Evolutionary conservation across 257 asterid species (phyloP).

Genomic region (Solanum sejunctum): DNA sequence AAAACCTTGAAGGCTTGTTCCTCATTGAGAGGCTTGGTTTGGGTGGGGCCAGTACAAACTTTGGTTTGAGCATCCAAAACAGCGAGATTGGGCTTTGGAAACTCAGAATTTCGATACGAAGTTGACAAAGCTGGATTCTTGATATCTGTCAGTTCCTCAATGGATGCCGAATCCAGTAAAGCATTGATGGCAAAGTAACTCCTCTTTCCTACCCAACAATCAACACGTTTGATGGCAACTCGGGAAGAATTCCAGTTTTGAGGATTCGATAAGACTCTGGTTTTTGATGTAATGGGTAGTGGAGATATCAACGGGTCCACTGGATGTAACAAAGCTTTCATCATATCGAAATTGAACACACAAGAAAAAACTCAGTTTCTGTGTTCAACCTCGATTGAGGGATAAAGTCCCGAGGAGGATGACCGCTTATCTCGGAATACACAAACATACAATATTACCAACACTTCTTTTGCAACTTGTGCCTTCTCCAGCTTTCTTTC

Average conservation of each 20-base stretch:
- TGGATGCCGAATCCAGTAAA: slow-evolving; percentile 23
- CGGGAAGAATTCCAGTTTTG: background rate
- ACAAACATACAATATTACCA: background rate
- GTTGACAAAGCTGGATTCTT: slow-evolving; percentile 62
- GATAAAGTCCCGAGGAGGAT: background rate
- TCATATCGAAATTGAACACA: slow-evolving; percentile 15
- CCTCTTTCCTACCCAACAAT: slow-evolving; percentile 5
- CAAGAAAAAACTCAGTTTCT: background rate
- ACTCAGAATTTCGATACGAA: slow-evolving; percentile 45
- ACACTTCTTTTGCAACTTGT: background rate
- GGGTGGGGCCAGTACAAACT: slow-evolving; percentile 97
- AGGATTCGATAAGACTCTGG: background rate
- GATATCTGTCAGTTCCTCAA: slow-evolving; percentile 25
- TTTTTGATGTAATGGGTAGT: slow-evolving; percentile 9
- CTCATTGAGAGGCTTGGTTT: slow-evolving; percentile 75
- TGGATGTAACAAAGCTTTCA: slow-evolving; percentile 27
- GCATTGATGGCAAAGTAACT: slow-evolving; percentile 11
- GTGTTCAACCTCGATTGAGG: background rate
- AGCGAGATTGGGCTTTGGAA: slow-evolving; percentile 56
- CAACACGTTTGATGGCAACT: background rate
- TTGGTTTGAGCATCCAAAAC: slow-evolving; percentile 82
- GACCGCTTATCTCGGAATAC: background rate
- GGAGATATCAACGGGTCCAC: slow-evolving; percentile 19
- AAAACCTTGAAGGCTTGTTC: slow-evolving; percentile 89
- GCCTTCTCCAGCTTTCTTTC: background rate